phyloP scores from a whole-genome alignment of 2,329 filamentous ascomycete species.

The Scleromitrula shiraiana region DNA sequence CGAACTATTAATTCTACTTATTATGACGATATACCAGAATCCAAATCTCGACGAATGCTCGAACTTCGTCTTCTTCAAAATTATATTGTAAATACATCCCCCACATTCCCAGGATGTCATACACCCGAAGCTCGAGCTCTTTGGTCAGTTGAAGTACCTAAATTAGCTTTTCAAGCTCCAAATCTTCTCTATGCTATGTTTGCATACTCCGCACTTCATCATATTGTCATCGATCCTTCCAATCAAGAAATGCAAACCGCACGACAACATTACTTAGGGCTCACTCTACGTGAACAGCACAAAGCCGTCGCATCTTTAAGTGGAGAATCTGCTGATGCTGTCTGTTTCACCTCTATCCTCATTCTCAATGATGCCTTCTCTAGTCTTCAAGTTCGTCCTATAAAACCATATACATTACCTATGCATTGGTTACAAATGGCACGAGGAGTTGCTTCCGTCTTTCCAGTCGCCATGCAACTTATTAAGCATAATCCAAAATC shows the following conservation, averaged over 20 bases:
- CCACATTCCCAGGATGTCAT: conserved; percentile 8
- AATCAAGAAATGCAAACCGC: conserved; percentile 12
- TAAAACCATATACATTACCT: conserved; percentile 15
- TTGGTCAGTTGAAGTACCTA: conserved; percentile 13
- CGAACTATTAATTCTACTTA: neutral
- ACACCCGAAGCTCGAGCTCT: conserved; percentile 4
- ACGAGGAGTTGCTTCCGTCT: conserved; percentile 12
- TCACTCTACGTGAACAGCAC: conserved; percentile 14
- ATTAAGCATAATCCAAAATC: conserved; percentile 9
- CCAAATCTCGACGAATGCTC: conserved; percentile 11
- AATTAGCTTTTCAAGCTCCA: conserved; percentile 10
- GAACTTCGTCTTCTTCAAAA: conserved; percentile 16
- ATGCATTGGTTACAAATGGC: conserved; percentile 14
- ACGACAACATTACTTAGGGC: conserved; percentile 11
- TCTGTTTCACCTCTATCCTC: conserved; percentile 12
- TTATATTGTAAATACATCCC: conserved; percentile 9
- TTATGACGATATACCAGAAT: conserved; percentile 10
- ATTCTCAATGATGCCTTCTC: conserved; percentile 15
- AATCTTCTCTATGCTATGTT: conserved; percentile 15
- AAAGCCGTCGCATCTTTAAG: conserved; percentile 9
- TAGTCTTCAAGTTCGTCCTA: conserved; percentile 11
- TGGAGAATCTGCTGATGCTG: conserved; percentile 11
- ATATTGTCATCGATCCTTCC: conserved; percentile 9
- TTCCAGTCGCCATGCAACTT: conserved; percentile 4
- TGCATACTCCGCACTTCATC: conserved; percentile 13